Conservation (phyloP, 2,329 filamentous ascomycete genomes). For the Fusarium circinatum region DNA sequence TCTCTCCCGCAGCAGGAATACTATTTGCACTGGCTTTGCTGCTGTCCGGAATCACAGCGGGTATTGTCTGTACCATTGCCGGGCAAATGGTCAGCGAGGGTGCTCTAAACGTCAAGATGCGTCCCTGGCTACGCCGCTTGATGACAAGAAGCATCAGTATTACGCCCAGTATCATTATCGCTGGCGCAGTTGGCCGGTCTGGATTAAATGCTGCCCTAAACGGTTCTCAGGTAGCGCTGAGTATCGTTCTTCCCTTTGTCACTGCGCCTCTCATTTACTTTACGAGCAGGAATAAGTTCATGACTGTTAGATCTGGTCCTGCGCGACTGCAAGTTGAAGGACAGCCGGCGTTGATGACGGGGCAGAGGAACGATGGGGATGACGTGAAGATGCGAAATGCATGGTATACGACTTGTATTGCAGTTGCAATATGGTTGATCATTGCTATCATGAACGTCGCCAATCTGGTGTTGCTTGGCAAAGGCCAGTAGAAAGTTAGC, state of each 20-base stretch:
- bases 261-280: slow-evolving; percentile 86
- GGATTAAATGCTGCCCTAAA: slow-evolving; percentile 79
- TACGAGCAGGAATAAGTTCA: slow-evolving; percentile 80
- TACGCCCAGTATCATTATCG: slow-evolving; percentile 84
- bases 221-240: slow-evolving; percentile 80
- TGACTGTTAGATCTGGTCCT: slow-evolving; percentile 66
- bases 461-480: slow-evolving; percentile 63
- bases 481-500: neutral
- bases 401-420: slow-evolving; percentile 69
- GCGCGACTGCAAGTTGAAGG: neutral
- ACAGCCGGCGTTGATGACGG: neutral
- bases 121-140: slow-evolving; percentile 79
- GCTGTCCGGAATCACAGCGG: slow-evolving; percentile 82
- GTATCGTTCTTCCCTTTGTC: slow-evolving; percentile 84
- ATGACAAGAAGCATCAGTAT: slow-evolving; percentile 84
- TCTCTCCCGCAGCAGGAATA: slow-evolving; percentile 80
- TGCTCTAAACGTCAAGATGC: slow-evolving; percentile 73
- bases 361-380: neutral
- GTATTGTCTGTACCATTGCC: slow-evolving; percentile 88
- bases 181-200: slow-evolving; percentile 76
- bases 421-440: slow-evolving; percentile 73
- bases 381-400: slow-evolving; percentile 75
- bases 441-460: slow-evolving; percentile 85
- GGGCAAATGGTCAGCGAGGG: slow-evolving; percentile 92
- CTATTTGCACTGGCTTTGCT: slow-evolving; percentile 87